Evolutionary conservation across 768 basidiomycete genomes (phyloP).

Genomic region (Macrolepiota dolichaula): DNA sequence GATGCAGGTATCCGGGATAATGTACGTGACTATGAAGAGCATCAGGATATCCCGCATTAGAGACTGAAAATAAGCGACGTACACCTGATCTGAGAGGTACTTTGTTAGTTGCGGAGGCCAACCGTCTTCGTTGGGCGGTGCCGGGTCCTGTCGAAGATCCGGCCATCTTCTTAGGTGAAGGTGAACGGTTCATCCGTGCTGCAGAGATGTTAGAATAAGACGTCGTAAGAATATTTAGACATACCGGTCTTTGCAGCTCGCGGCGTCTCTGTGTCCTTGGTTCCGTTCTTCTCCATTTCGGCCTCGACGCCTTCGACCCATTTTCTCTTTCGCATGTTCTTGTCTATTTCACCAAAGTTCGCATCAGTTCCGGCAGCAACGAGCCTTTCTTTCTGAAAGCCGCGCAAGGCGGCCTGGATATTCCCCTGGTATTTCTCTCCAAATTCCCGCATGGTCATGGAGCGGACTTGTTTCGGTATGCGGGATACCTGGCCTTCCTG

Average conservation of each 20-base stretch:
- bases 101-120: constrained; percentile 36
- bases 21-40: constrained; percentile 25
- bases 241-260: constrained; percentile 61
- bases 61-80: constrained; percentile 15
- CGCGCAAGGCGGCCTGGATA: constrained; percentile 66
- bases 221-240: constrained; percentile 14
- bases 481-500: constrained; percentile 72
- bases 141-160: constrained; percentile 50
- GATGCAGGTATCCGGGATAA: constrained; percentile 33
- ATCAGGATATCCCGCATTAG: neutral
- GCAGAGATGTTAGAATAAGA: neutral
- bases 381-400: constrained; percentile 62
- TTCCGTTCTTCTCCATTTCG: constrained; percentile 31
- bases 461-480: constrained; percentile 72
- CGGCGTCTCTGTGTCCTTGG: constrained; percentile 31
- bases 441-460: constrained; percentile 74
- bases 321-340: constrained; percentile 70
- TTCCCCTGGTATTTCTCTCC: constrained; percentile 76
- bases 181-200: constrained; percentile 37
- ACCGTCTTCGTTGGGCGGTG: constrained; percentile 45
- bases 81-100: constrained; percentile 35
- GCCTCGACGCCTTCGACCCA: constrained; percentile 67
- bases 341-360: constrained; percentile 56
- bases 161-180: constrained; percentile 56
- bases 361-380: constrained; percentile 46